These are phyloP conservation scores for Globisporangium solare DNA, from an alignment of 352 stramenopile species.

Conservation along the genomic window DNA sequence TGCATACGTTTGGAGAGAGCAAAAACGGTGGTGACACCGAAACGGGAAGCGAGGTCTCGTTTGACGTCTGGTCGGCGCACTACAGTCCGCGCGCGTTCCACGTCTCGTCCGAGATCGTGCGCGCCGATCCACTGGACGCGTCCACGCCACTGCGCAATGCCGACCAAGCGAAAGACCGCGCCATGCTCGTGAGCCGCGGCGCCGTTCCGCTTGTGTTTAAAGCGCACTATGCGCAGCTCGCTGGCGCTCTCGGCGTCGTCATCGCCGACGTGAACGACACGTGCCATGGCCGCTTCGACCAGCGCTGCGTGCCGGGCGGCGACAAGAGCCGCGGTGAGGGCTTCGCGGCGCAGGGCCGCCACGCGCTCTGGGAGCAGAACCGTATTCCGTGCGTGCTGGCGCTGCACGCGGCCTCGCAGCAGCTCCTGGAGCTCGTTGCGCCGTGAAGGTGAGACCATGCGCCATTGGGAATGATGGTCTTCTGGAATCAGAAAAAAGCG, in stretches of 20 bases:
- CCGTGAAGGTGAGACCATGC: background rate
- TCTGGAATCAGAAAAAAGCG: too few relatives aligned
- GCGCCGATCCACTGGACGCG: slow-evolving; percentile 58
- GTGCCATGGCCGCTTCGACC: slow-evolving; percentile 55
- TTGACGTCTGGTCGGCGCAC: slow-evolving; percentile 64
- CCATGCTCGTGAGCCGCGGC: slow-evolving; percentile 51
- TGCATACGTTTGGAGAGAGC: background rate
- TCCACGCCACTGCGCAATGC: slow-evolving; percentile 47
- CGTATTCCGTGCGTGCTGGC: slow-evolving; percentile 62
- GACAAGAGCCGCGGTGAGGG: slow-evolving; percentile 43
- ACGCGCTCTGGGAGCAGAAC: slow-evolving; percentile 45
- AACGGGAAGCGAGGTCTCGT: slow-evolving; percentile 13
- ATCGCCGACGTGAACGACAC: slow-evolving; percentile 42
- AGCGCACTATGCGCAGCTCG: slow-evolving; percentile 48
- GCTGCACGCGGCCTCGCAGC: slow-evolving; percentile 25
- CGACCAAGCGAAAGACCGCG: slow-evolving; percentile 40
- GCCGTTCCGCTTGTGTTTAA: slow-evolving; percentile 67
- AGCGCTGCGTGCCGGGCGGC: slow-evolving; percentile 59
- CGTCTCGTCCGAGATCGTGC: slow-evolving; percentile 60
- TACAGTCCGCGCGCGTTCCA: slow-evolving; percentile 62
- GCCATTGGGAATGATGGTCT: background rate
- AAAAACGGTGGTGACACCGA: background rate
- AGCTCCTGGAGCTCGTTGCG: slow-evolving; percentile 25
- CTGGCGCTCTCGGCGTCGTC: slow-evolving; percentile 62
- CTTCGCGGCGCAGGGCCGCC: slow-evolving; percentile 49